A percentile compares a stretch with the other conserved stretches of the same genome.
Conservation (phyloP, 2,329 filamentous ascomycete genomes). For the Chaetomium sp. region DNA sequence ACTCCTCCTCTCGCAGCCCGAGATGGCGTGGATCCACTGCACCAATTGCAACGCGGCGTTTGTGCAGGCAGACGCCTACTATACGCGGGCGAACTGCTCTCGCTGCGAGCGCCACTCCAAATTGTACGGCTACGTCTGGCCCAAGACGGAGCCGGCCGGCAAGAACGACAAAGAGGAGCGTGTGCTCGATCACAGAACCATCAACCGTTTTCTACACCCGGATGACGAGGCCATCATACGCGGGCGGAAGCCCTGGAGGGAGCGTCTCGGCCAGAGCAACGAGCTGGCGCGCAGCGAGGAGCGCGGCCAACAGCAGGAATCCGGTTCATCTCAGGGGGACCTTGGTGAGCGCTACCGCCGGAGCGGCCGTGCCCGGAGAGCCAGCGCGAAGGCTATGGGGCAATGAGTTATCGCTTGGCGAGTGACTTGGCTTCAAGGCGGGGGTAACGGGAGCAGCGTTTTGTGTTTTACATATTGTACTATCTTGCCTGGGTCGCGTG, state of each 20-base stretch:
- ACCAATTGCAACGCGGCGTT: constrained; percentile 80
- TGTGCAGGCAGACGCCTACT: constrained; percentile 85
- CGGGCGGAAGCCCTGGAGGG: constrained; percentile 42
- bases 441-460: not conserved
- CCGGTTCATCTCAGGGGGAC: constrained; percentile 1
- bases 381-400: constrained; percentile 28
- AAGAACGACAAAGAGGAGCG: constrained; percentile 70
- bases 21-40: constrained; percentile 86
- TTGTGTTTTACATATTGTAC: constrained; percentile 5
- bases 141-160: constrained; percentile 84
- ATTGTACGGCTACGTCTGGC: constrained; percentile 93
- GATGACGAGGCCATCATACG: constrained; percentile 65
- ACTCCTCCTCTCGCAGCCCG: constrained; percentile 71
- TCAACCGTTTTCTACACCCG: constrained; percentile 79
- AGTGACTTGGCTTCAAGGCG: not conserved
- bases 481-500: not conserved
- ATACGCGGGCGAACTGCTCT: constrained; percentile 81
- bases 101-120: constrained; percentile 95
- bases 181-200: constrained; percentile 79
- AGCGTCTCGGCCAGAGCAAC: constrained; percentile 10
- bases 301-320: constrained; percentile 11
- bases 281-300: constrained; percentile 6
- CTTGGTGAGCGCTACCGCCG: constrained; percentile 19
- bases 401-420: not conserved
- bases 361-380: constrained; percentile 33